phyloP scores from a whole-genome alignment of 2,329 filamentous ascomycete genomes.

The Stagonosporopsis vannaccii region DNA sequence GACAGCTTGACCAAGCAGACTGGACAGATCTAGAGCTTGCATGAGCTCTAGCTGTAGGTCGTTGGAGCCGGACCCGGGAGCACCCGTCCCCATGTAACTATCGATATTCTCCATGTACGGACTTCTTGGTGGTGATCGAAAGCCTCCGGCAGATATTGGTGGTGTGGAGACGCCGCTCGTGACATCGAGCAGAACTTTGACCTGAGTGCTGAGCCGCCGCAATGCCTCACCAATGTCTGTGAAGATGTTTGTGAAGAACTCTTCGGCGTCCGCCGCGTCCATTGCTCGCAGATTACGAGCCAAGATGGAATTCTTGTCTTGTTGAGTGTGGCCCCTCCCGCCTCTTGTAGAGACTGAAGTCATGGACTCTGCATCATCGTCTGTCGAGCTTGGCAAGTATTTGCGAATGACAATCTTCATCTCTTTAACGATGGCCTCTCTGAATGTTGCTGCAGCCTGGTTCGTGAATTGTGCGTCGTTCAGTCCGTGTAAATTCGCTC shows the following conservation, averaged over 20 bases:
- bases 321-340: conserved; percentile 70
- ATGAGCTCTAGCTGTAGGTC: conserved; percentile 75
- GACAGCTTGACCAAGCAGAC: conserved; percentile 78
- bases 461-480: conserved; percentile 80
- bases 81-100: conserved; percentile 40
- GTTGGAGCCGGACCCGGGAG: conserved; percentile 28
- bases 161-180: conserved; percentile 73
- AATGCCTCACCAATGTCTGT: conserved; percentile 87
- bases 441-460: conserved; percentile 81
- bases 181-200: conserved; percentile 93
- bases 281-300: conserved; percentile 87
- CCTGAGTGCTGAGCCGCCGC: conserved; percentile 83
- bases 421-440: conserved; percentile 84
- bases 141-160: conserved; percentile 47
- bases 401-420: conserved; percentile 84
- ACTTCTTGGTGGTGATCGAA: conserved; percentile 59
- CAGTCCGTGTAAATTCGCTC: conserved; percentile 77
- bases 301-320: conserved; percentile 88
- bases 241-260: conserved; percentile 82
- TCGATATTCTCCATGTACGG: conserved; percentile 54
- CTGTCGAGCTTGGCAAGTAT: conserved; percentile 88
- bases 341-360: conserved; percentile 82
- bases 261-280: conserved; percentile 83
- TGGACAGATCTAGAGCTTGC: conserved; percentile 77
- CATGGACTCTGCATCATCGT: conserved; percentile 91